Evolutionary conservation across 495 filamentous ascomycete species (phyloP).

Genomic region (Penicillium samsonianum): DNA sequence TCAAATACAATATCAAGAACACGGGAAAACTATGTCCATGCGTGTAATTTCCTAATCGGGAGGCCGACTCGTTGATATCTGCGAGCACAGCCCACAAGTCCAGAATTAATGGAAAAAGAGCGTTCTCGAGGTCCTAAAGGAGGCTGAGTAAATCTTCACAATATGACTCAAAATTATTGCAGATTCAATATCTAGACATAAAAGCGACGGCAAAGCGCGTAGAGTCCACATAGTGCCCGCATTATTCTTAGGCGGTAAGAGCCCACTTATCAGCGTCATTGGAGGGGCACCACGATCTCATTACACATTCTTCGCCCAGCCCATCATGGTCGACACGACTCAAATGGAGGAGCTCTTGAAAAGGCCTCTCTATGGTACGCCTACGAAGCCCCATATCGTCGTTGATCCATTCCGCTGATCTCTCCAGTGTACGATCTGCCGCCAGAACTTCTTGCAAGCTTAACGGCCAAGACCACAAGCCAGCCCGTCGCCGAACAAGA

Average conservation of each 20-base stretch:
- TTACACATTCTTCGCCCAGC: slow-evolving; percentile 14
- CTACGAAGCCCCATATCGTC: slow-evolving; percentile 2
- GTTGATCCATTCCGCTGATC: slow-evolving; percentile 23
- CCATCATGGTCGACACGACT: slow-evolving; percentile 25
- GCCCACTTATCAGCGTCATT: slow-evolving; percentile 23
- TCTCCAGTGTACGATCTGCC: slow-evolving; percentile 82
- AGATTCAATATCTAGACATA: background rate
- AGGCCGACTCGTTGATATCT: slow-evolving; percentile 10
- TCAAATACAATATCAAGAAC: background rate
- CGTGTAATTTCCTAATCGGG: slow-evolving; percentile 2
- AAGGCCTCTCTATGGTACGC: slow-evolving; percentile 60
- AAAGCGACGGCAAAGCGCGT: background rate
- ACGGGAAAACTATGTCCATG: background rate
- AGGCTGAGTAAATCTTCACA: background rate
- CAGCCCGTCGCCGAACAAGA: slow-evolving; percentile 33
- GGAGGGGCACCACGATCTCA: slow-evolving; percentile 20
- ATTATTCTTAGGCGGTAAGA: slow-evolving; percentile 25
- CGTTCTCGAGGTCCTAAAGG: background rate
- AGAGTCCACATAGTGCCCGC: slow-evolving; percentile 7
- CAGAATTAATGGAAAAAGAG: background rate
- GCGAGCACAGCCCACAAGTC: slow-evolving; percentile 5
- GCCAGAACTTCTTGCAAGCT: slow-evolving; percentile 67
- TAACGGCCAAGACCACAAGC: slow-evolving; percentile 57
- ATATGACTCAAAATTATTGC: slow-evolving; percentile 3
- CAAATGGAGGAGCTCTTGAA: slow-evolving; percentile 56